Evolutionary conservation across 371 early-diverging fungal genomes (phyloP).

Genomic region (Coemansia sp.): DNA sequence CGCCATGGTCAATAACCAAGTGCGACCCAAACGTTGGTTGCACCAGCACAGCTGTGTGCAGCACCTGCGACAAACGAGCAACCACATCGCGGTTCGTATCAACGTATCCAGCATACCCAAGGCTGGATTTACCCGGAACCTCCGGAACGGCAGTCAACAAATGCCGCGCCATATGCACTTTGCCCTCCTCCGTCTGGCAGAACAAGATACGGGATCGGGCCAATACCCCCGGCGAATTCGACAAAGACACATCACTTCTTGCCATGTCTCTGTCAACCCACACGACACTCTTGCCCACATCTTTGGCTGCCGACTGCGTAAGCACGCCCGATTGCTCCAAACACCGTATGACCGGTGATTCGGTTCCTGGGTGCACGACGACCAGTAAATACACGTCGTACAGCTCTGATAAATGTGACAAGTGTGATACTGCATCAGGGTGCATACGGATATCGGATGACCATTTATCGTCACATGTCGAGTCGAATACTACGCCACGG

Average conservation of each 20-base stretch:
- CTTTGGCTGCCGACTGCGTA: neutral
- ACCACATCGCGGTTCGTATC: slow-evolving; percentile 21
- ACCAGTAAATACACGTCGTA: slow-evolving; percentile 10
- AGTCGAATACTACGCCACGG: slow-evolving; percentile 11
- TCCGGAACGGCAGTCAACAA: slow-evolving; percentile 5
- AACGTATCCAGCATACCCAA: slow-evolving; percentile 14
- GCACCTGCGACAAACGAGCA: slow-evolving; percentile 10
- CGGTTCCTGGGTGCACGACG: neutral
- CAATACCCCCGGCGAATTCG: slow-evolving; percentile 10
- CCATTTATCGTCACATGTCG: slow-evolving; percentile 3
- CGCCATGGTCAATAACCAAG: slow-evolving; percentile 4
- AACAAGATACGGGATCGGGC: slow-evolving; percentile 13
- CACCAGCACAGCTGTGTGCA: slow-evolving; percentile 5
- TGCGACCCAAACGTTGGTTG: neutral
- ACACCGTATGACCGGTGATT: neutral
- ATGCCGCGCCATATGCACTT: slow-evolving; percentile 20
- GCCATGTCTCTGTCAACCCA: slow-evolving; percentile 5
- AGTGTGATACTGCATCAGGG: neutral
- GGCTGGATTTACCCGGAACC: neutral
- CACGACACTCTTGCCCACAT: slow-evolving; percentile 9
- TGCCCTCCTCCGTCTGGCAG: slow-evolving; percentile 29
- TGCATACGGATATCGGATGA: slow-evolving; percentile 7
- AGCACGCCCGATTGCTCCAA: slow-evolving; percentile 6
- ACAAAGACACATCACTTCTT: neutral
- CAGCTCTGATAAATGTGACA: slow-evolving; percentile 2